A percentile compares a stretch with the other conserved stretches of the same genome.
Evolutionary conservation across 2,329 filamentous ascomycete genomes (phyloP).

Genomic region (Exserohilum turcica): DNA sequence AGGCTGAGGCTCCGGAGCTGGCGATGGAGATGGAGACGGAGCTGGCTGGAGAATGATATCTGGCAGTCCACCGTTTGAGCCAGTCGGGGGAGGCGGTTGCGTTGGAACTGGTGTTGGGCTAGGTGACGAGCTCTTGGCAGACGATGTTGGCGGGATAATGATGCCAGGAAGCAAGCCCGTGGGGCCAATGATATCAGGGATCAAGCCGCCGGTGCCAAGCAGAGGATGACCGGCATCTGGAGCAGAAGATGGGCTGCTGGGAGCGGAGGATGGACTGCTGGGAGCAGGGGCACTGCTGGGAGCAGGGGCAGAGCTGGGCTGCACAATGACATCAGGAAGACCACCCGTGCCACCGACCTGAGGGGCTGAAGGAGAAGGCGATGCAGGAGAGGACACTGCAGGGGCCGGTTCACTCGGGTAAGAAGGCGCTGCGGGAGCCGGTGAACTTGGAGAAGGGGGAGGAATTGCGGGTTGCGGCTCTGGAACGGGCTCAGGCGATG

Average conservation of each 20-base stretch:
- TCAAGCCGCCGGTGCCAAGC: not conserved
- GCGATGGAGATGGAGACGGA: no score
- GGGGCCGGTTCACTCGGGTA: not conserved
- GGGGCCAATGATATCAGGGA: slow-evolving; percentile 21
- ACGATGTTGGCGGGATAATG: slow-evolving; percentile 11
- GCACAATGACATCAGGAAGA: slow-evolving; percentile 9
- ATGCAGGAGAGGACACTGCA: no score
- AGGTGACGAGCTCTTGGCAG: not conserved
- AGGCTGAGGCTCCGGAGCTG: no score
- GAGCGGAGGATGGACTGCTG: not conserved
- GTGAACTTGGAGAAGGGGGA: not conserved
- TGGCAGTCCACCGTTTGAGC: no score
- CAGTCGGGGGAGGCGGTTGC: no score
- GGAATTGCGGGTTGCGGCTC: not conserved
- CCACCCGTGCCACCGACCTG: slow-evolving; percentile 16
- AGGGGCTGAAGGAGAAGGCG: no score
- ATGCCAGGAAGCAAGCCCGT: slow-evolving; percentile 26
- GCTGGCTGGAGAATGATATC: no score
- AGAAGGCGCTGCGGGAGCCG: not conserved
- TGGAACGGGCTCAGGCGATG: not conserved
- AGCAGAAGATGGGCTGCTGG: not conserved
- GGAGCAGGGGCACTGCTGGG: no score
- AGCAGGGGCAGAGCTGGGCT: slow-evolving; percentile 4
- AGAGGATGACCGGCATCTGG: not conserved
- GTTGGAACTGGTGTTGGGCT: not conserved